These are phyloP conservation scores for Sporothrix schenckii DNA, from an alignment of 2,329 filamentous ascomycete species.

Conservation along the genomic window DNA sequence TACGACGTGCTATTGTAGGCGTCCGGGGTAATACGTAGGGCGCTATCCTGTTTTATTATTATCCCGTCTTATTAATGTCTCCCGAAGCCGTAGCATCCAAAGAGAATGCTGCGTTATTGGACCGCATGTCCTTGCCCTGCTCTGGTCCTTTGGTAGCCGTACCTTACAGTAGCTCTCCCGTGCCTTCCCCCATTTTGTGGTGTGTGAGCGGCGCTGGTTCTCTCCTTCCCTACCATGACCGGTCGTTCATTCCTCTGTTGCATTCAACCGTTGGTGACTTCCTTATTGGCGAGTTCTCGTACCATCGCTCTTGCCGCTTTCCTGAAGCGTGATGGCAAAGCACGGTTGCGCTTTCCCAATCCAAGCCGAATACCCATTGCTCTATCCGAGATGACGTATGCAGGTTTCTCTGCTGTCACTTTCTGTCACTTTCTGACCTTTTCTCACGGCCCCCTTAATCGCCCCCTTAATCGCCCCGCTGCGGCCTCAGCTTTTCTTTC, in stretches of 20 bases:
- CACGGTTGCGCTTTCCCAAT: slow-evolving; percentile 2
- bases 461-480: neutral
- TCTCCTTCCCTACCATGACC: neutral
- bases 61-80: slow-evolving; percentile 2
- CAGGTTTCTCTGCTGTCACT: neutral
- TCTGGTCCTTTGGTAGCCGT: neutral
- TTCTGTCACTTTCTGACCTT: neutral
- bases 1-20: neutral
- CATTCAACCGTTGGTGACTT: slow-evolving; percentile 10
- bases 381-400: slow-evolving; percentile 19
- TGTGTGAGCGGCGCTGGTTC: neutral
- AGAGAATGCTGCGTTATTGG: slow-evolving; percentile 8
- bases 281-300: slow-evolving; percentile 5
- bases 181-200: neutral
- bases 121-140: slow-evolving; percentile 11
- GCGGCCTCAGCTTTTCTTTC: neutral
- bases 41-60: slow-evolving; percentile 6
- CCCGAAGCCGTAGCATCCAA: neutral
- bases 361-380: neutral
- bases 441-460: neutral
- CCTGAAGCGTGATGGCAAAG: neutral
- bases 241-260: slow-evolving; percentile 4
- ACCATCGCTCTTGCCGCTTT: slow-evolving; percentile 4
- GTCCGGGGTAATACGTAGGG: neutral
- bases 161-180: slow-evolving; percentile 26